Base-by-base conservation (phyloP, 345 rosid species). In the Microthlaspi erraticum region DNA sequence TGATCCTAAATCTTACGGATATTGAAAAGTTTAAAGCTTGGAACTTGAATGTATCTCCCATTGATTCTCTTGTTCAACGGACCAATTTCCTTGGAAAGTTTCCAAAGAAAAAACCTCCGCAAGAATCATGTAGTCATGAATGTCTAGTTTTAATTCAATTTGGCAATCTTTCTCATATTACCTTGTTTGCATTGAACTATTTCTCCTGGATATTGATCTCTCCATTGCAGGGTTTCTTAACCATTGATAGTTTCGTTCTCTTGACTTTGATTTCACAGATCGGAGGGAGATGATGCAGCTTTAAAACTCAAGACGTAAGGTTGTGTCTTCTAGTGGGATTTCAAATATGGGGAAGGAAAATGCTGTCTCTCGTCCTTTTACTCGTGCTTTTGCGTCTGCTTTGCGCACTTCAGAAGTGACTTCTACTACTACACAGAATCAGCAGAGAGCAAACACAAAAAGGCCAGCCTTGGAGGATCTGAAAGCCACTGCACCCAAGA, bases 341-440 rank as follows among this genome's bases (percentile, higher is more conserved):
- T 78, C 54, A 56, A 78, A 70, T 57, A 93, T 90, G 98, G 81
- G 77, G 81, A 83, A 82, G 41, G 85, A 84, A 70, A 83, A 75
- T 79, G 63, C 26, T 43, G 67, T 66, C 66, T 75, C 84, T 74
- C 88, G 89, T 64, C 65, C 75, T 11, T 3, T 90, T 44, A 93
- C 98, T 46, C 96, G 98, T 41, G 75, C 98, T 61, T 74, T 83
- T 72, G 92, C 86, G 29, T 87, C 97, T 60, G 84, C 85, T 23
- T 75, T 88, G 69, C 64, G 68, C 31, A 68, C 83, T 68, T 67
- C 68, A 6, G 78, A 60, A 76, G 79, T 80, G 46, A 10, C 78
- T 42, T 60, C 63, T 33, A 29, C 54, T 26, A 26, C 29, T 17
- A 61, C 79, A 64, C 80, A 73, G 66, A 82, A 74, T 58, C 81